A percentile compares a stretch with the other conserved stretches of the same genome.
These are phyloP conservation scores for Funneliformis caledonium DNA, from an alignment of 371 early-diverging fungal species.

Conservation along the genomic window DNA sequence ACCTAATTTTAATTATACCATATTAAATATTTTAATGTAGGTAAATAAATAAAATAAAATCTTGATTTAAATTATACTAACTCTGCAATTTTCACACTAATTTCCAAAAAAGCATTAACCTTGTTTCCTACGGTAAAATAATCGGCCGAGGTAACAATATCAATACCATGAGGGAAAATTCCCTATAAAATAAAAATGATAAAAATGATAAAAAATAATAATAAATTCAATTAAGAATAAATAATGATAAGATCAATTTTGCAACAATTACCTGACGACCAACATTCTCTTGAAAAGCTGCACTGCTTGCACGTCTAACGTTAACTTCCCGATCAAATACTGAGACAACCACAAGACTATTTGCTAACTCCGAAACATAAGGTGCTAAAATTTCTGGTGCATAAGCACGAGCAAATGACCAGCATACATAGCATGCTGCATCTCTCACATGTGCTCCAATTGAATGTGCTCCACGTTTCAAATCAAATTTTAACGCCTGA, in stretches of 20 bases:
- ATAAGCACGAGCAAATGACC: slow-evolving; percentile 96
- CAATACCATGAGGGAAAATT: slow-evolving; percentile 93
- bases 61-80: slow-evolving; percentile 48
- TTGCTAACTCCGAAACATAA: slow-evolving; percentile 68
- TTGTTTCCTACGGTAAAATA: slow-evolving; percentile 91
- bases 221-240: not conserved
- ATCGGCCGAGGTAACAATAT: slow-evolving; percentile 87
- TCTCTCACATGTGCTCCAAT: slow-evolving; percentile 96
- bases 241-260: not conserved
- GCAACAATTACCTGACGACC: slow-evolving; percentile 76
- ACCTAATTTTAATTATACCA: slow-evolving; percentile 53
- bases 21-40: slow-evolving; percentile 16
- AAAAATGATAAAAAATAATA: not conserved
- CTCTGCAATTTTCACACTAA: slow-evolving; percentile 73
- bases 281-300: slow-evolving; percentile 97
- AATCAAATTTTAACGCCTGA: slow-evolving; percentile 85
- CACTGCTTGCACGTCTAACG: slow-evolving; percentile 93
- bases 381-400: slow-evolving; percentile 70
- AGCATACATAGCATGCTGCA: slow-evolving; percentile 94
- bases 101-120: slow-evolving; percentile 68
- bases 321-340: slow-evolving; percentile 94
- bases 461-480: slow-evolving; percentile 84
- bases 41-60: not conserved
- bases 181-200: slow-evolving; percentile 50
- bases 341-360: slow-evolving; percentile 75